Conservation (phyloP, 2,329 filamentous ascomycete species). For the Trichoderma breve region DNA sequence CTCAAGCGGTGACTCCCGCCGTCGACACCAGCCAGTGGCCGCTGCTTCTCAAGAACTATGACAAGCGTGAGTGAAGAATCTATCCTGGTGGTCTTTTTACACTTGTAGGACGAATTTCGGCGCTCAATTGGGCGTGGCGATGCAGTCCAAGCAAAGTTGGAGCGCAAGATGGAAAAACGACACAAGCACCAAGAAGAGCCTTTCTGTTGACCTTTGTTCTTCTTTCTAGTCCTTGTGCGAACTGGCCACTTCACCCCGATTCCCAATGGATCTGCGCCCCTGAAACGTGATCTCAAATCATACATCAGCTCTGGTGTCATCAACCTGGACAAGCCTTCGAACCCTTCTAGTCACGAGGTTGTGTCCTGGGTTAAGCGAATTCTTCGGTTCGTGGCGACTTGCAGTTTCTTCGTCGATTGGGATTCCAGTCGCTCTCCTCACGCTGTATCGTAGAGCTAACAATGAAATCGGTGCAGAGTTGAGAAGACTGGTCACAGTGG, state of each 20-base stretch:
- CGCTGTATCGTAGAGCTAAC: conserved; percentile 7
- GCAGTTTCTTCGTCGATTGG: neutral
- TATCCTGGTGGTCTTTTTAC: neutral
- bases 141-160: neutral
- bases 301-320: conserved; percentile 98
- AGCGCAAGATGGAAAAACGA: neutral
- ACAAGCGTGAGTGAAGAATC: conserved; percentile 65
- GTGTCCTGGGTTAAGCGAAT: conserved; percentile 99
- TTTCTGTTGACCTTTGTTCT: neutral
- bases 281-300: conserved; percentile 92
- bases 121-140: conserved; percentile 6
- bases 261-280: conserved; percentile 83
- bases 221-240: conserved; percentile 71
- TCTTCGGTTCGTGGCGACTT: conserved; percentile 61
- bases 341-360: conserved; percentile 97
- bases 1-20: conserved; percentile 73
- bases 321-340: conserved; percentile 83
- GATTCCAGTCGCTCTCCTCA: neutral
- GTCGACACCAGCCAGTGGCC: conserved; percentile 90
- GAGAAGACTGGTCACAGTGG: conserved; percentile 99
- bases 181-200: neutral
- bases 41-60: conserved; percentile 92
- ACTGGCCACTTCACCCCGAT: conserved; percentile 98
- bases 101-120: neutral
- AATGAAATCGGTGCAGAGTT: conserved; percentile 30